phyloP scores from a whole-genome alignment of 805 yeast species.

The Nakazawaea wyomingensis region DNA sequence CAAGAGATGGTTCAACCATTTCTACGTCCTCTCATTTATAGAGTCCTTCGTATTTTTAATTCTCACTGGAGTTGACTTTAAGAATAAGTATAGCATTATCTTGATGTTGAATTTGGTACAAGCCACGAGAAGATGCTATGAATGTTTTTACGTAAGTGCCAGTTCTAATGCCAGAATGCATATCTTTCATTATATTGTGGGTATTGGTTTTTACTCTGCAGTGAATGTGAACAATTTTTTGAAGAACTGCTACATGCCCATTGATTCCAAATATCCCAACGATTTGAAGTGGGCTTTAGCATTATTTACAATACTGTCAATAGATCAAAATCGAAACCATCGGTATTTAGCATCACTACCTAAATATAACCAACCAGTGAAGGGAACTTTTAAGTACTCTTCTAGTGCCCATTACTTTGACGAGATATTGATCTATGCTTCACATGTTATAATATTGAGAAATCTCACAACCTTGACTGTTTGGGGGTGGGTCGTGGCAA shows the following conservation, averaged over 20 bases:
- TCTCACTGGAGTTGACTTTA: slow-evolving; percentile 16
- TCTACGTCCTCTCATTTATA: slow-evolving; percentile 43
- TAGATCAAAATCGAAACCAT: slow-evolving; percentile 49
- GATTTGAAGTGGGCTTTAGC: slow-evolving; percentile 13
- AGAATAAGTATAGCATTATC: slow-evolving; percentile 13
- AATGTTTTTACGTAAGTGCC: slow-evolving; percentile 41
- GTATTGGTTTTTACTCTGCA: slow-evolving; percentile 51
- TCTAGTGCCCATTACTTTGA: slow-evolving; percentile 69
- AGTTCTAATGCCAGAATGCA: slow-evolving; percentile 56
- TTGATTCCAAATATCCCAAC: background rate
- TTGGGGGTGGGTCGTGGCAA: slow-evolving; percentile 35
- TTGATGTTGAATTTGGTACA: slow-evolving; percentile 38
- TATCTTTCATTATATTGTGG: slow-evolving; percentile 61
- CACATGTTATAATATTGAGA: slow-evolving; percentile 19
- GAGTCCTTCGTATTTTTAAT: slow-evolving; percentile 22
- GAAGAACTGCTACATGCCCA: slow-evolving; percentile 20
- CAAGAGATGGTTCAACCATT: slow-evolving; percentile 58
- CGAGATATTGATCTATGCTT: slow-evolving; percentile 52
- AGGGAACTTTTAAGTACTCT: slow-evolving; percentile 42
- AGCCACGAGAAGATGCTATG: slow-evolving; percentile 49
- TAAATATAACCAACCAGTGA: slow-evolving; percentile 54
- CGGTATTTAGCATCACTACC: slow-evolving; percentile 38
- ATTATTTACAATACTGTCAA: slow-evolving; percentile 29
- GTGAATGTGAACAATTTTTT: slow-evolving; percentile 32
- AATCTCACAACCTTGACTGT: slow-evolving; percentile 21